Evolutionary conservation across 352 stramenopile species (phyloP).

Genomic region (Plasmopara viticola): DNA sequence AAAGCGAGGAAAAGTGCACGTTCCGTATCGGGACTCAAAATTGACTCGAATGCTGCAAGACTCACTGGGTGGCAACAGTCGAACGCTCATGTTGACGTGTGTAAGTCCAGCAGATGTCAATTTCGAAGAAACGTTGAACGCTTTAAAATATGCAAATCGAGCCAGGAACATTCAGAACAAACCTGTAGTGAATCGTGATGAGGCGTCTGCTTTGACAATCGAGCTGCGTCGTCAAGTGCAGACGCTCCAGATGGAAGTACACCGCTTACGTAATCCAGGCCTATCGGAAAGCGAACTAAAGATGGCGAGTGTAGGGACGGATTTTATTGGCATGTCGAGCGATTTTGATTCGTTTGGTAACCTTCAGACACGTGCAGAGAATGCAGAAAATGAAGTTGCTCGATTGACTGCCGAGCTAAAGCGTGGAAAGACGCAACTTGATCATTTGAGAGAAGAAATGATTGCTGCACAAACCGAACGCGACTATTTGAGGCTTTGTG

Average conservation of each 20-base stretch:
- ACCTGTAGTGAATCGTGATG: slow-evolving; percentile 79
- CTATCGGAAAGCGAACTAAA: slow-evolving; percentile 77
- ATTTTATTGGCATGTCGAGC: slow-evolving; percentile 56
- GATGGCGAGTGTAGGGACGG: slow-evolving; percentile 46
- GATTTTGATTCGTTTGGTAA: slow-evolving; percentile 77
- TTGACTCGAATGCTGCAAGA: slow-evolving; percentile 92
- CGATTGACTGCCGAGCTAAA: slow-evolving; percentile 72
- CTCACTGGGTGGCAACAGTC: slow-evolving; percentile 87
- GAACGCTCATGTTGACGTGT: slow-evolving; percentile 90
- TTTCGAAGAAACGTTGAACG: slow-evolving; percentile 89
- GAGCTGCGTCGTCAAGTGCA: slow-evolving; percentile 76
- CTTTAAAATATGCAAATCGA: slow-evolving; percentile 89
- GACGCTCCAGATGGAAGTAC: slow-evolving; percentile 76
- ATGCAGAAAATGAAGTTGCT: slow-evolving; percentile 70
- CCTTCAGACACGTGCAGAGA: slow-evolving; percentile 65
- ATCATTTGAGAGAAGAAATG: slow-evolving; percentile 81
- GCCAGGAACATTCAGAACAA: slow-evolving; percentile 89
- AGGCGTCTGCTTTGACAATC: slow-evolving; percentile 60
- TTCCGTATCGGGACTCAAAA: slow-evolving; percentile 93
- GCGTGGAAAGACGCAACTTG: slow-evolving; percentile 66
- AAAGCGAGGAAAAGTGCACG: slow-evolving; percentile 86
- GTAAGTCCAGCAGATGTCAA: slow-evolving; percentile 89
- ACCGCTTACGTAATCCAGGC: slow-evolving; percentile 71
- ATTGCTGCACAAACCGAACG: slow-evolving; percentile 79
- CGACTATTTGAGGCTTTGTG: slow-evolving; percentile 65